Evolutionary conservation across 139 green algal species (phyloP).

Genomic region (Edaphochlamys debaryana): DNA sequence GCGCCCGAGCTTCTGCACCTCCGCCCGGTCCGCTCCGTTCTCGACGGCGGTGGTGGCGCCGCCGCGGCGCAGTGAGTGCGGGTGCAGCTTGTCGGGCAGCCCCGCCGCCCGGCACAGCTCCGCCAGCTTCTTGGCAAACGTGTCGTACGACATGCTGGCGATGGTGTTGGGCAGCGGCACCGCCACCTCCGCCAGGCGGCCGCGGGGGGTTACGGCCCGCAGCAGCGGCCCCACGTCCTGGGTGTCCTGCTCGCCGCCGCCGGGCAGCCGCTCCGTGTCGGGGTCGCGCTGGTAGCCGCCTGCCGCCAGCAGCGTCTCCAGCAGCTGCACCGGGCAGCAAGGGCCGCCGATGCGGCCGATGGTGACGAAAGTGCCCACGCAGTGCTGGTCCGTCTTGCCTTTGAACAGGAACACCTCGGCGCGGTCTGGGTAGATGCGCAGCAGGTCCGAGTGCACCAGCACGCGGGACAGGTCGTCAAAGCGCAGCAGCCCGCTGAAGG

Average conservation of each 20-base stretch:
- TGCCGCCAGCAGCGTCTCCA: background rate
- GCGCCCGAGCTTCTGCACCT: background rate
- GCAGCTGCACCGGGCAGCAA: background rate
- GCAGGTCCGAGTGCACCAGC: background rate
- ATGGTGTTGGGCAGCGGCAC: background rate
- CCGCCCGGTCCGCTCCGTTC: too few species aligned
- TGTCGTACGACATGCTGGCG: background rate
- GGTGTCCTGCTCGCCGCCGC: background rate
- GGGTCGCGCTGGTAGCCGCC: background rate
- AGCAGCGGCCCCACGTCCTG: background rate
- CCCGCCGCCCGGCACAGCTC: background rate
- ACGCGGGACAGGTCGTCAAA: background rate
- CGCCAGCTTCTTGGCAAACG: background rate
- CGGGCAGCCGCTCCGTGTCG: background rate
- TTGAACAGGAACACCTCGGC: background rate
- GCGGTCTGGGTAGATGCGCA: slow-evolving; percentile 2
- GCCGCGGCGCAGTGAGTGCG: background rate
- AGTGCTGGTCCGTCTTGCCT: slow-evolving; percentile 2
- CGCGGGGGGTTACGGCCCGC: background rate
- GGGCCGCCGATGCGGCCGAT: background rate
- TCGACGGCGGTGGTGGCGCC: background rate
- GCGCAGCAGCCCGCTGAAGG: background rate
- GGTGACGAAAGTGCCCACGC: background rate
- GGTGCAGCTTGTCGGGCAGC: background rate
- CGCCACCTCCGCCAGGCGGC: background rate